phyloP scores from a whole-genome alignment of 2,329 filamentous ascomycete species.

The Ophiocordyceps australis region DNA sequence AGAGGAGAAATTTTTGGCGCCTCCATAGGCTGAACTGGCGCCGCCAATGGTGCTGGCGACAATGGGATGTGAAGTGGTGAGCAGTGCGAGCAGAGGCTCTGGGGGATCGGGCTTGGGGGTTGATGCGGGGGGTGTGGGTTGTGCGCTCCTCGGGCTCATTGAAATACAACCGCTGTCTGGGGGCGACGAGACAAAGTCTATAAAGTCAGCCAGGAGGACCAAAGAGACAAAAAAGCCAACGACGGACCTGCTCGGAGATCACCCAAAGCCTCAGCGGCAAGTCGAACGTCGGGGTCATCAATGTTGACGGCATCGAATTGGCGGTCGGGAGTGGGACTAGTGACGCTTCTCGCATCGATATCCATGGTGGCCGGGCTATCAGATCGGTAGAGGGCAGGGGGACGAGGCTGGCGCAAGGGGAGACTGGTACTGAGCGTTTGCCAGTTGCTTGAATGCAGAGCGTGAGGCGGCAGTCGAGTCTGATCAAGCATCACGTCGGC shows the following conservation, averaged over 20 bases:
- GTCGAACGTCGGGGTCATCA: conserved; percentile 48
- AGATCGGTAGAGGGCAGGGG: conserved; percentile 13
- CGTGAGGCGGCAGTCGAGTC: too few relatives aligned
- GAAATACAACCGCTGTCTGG: conserved; percentile 24
- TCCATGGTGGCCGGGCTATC: conserved; percentile 31
- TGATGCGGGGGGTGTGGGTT: conserved; percentile 1
- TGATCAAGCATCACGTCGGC: conserved; percentile 6
- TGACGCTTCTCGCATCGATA: conserved; percentile 21
- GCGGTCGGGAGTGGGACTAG: conserved; percentile 26
- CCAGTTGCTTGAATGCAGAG: conserved; percentile 19
- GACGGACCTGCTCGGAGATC: conserved; percentile 49
- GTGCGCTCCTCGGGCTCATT: conserved; percentile 9
- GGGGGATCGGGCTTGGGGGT: conserved; percentile 27
- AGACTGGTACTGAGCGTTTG: conserved; percentile 29
- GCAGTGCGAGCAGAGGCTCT: conserved; percentile 69
- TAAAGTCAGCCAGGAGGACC: background rate
- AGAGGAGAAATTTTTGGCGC: conserved; percentile 79
- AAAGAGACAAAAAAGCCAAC: background rate
- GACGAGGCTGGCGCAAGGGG: conserved; percentile 16
- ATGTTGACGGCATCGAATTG: conserved; percentile 28
- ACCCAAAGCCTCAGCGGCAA: conserved; percentile 59
- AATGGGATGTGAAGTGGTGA: conserved; percentile 77
- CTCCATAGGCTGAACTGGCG: conserved; percentile 70
- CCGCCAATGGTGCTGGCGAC: conserved; percentile 72
- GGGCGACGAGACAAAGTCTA: conserved; percentile 51